phyloP scores from a whole-genome alignment of 306 rosid species.

The Trifolium repens region DNA sequence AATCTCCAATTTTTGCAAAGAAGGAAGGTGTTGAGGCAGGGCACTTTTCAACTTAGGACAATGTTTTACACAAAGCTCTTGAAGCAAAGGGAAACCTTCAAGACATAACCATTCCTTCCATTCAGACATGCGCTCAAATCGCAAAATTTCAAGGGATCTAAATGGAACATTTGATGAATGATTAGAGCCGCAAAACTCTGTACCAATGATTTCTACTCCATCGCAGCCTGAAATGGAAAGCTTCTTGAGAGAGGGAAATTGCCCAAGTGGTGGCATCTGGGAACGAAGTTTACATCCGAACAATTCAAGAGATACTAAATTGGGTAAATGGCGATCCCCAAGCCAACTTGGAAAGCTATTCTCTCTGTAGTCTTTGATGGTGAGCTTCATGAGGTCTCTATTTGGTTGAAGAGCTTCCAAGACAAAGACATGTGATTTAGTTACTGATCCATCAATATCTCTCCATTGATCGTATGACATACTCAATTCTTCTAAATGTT shows the following conservation, averaged over 20 bases:
- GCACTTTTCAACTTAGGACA: conserved; percentile 22
- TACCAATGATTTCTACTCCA: conserved; percentile 26
- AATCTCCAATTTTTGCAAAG: neutral
- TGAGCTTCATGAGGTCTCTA: neutral
- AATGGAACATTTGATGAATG: neutral
- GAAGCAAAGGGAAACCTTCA: conserved; percentile 16
- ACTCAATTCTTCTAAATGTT: neutral
- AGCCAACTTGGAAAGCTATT: no score
- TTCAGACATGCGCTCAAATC: neutral
- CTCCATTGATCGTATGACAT: neutral
- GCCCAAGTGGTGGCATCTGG: conserved; percentile 38
- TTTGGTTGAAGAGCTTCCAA: conserved; percentile 25
- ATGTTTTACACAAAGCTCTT: neutral
- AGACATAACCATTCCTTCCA: conserved; percentile 37
- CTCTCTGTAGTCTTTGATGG: neutral
- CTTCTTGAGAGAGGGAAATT: conserved; percentile 29
- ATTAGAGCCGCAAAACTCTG: conserved; percentile 32
- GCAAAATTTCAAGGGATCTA: conserved; percentile 19
- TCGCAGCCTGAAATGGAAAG: conserved; percentile 27
- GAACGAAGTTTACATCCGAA: neutral
- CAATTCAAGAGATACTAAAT: no score
- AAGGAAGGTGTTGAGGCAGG: no score
- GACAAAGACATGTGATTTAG: neutral
- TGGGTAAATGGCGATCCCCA: no score
- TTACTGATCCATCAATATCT: neutral